Evolutionary conservation across 331 rosid species (phyloP).

Genomic region (Arachis monticola): DNA sequence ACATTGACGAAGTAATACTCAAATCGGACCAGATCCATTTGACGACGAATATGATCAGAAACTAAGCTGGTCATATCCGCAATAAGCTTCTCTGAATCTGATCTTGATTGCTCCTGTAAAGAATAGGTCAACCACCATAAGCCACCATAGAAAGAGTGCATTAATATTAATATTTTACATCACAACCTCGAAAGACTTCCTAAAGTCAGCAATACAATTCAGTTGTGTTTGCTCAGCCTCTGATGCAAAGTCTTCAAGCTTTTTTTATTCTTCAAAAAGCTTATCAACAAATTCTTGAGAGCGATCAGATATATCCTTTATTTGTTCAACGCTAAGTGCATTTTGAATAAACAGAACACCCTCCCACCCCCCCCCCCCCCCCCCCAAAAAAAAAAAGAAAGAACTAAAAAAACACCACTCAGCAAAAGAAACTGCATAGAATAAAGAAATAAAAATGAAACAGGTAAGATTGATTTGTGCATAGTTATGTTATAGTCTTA

Average conservation of each 20-base stretch:
- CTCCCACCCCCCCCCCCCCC: no score
- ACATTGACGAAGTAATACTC: not conserved
- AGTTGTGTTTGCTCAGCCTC: conserved; percentile 58
- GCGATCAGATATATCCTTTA: conserved; percentile 66
- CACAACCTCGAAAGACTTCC: conserved; percentile 77
- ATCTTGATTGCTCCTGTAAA: conserved; percentile 82
- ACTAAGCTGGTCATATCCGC: conserved; percentile 79
- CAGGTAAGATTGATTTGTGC: not conserved
- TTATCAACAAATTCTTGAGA: conserved; percentile 69
- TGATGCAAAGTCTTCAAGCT: conserved; percentile 59
- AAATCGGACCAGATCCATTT: conserved; percentile 72
- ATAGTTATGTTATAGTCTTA: not conserved
- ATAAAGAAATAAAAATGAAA: not conserved
- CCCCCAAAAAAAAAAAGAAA: conserved; percentile 12
- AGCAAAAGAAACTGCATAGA: not conserved
- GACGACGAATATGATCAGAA: conserved; percentile 70
- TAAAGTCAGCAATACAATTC: conserved; percentile 74
- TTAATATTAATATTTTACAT: not conserved
- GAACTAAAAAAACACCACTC: not conserved
- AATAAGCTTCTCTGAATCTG: conserved; percentile 83
- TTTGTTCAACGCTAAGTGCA: conserved; percentile 62
- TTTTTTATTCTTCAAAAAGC: conserved; percentile 66
- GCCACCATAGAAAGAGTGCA: not conserved
- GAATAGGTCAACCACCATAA: conserved; percentile 11
- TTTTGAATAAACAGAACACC: conserved; percentile 24